Percentiles rank a stretch among this genome's conserved stretches.
These are phyloP conservation scores for Cardamine resedifolia DNA, from an alignment of 345 rosid genomes.

Conservation along the genomic window DNA sequence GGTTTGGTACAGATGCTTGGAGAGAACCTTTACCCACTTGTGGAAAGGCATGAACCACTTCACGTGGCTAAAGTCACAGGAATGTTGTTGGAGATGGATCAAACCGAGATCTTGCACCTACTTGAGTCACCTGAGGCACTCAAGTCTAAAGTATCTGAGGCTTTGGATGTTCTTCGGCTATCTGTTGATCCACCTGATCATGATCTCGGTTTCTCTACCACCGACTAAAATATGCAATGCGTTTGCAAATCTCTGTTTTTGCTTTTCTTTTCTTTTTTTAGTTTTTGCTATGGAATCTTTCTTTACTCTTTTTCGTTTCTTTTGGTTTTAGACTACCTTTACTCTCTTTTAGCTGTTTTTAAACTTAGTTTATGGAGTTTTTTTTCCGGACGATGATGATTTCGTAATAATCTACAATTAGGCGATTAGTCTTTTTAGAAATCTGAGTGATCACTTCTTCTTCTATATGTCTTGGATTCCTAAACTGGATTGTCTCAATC, in stretches of 20 bases:
- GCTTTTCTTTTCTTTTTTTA: background rate
- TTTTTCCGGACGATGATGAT: background rate
- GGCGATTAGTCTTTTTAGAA: background rate
- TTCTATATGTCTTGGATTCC: background rate
- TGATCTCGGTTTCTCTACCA: constrained; percentile 41
- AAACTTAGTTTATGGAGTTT: background rate
- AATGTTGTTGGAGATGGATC: constrained; percentile 79
- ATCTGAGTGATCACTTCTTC: background rate
- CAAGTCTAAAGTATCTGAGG: constrained; percentile 63
- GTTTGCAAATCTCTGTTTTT: background rate
- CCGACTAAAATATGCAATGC: constrained; percentile 17
- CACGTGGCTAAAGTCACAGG: constrained; percentile 70
- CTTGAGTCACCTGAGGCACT: constrained; percentile 68
- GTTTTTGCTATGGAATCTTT: constrained; percentile 1
- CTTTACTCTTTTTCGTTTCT: background rate
- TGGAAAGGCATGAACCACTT: constrained; percentile 55
- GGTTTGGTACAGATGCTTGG: constrained; percentile 82
- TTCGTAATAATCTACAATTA: background rate
- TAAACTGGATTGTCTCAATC: background rate
- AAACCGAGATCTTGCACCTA: constrained; percentile 58
- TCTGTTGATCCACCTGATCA: constrained; percentile 38
- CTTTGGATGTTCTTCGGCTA: constrained; percentile 56
- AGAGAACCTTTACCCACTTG: constrained; percentile 66
- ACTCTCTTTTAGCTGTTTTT: background rate
- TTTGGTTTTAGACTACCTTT: background rate